phyloP scores from a whole-genome alignment of 441 rosid species.

The Aquilaria agallochum region DNA sequence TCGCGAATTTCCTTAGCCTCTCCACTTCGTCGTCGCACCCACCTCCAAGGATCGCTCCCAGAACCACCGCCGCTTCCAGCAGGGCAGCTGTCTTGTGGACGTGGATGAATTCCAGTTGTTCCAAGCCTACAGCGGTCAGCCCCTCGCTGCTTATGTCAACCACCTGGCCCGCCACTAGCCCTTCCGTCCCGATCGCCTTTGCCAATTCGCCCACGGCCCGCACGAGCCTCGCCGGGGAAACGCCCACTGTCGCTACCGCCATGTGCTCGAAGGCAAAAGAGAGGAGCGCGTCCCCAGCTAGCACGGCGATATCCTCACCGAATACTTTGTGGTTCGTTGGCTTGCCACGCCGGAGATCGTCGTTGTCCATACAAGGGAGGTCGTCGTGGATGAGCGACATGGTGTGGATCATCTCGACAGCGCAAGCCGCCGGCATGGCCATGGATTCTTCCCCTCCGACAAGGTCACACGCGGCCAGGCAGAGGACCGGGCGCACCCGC shows the following conservation, averaged over 20 bases:
- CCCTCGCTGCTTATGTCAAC: slow-evolving; percentile 49
- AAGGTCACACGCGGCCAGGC: slow-evolving; percentile 75
- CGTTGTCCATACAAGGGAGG: slow-evolving; percentile 91
- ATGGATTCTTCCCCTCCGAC: slow-evolving; percentile 60
- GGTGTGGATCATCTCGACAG: slow-evolving; percentile 87
- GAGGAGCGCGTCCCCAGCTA: slow-evolving; percentile 88
- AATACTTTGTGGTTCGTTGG: slow-evolving; percentile 81
- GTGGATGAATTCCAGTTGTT: slow-evolving; percentile 79
- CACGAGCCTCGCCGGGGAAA: slow-evolving; percentile 44
- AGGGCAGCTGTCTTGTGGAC: slow-evolving; percentile 83
- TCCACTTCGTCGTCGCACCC: slow-evolving; percentile 73
- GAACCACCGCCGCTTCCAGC: slow-evolving; percentile 74
- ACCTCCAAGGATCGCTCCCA: slow-evolving; percentile 83
- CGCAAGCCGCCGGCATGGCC: slow-evolving; percentile 85
- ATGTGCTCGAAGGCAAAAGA: slow-evolving; percentile 77
- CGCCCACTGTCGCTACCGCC: slow-evolving; percentile 46
- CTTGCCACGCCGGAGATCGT: slow-evolving; percentile 85
- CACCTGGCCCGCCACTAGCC: slow-evolving; percentile 90
- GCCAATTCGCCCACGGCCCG: slow-evolving; percentile 74
- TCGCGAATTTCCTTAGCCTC: slow-evolving; percentile 63
- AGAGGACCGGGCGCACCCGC: slow-evolving; percentile 72
- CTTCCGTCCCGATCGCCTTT: slow-evolving; percentile 58
- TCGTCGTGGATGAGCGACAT: slow-evolving; percentile 91
- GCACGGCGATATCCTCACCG: slow-evolving; percentile 82
- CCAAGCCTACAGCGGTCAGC: slow-evolving; percentile 34